Evolutionary conservation across 2,329 filamentous ascomycete genomes (phyloP), one percentile per base, ranked within the genome.

Genomic region (Phoma sp.): DNA sequence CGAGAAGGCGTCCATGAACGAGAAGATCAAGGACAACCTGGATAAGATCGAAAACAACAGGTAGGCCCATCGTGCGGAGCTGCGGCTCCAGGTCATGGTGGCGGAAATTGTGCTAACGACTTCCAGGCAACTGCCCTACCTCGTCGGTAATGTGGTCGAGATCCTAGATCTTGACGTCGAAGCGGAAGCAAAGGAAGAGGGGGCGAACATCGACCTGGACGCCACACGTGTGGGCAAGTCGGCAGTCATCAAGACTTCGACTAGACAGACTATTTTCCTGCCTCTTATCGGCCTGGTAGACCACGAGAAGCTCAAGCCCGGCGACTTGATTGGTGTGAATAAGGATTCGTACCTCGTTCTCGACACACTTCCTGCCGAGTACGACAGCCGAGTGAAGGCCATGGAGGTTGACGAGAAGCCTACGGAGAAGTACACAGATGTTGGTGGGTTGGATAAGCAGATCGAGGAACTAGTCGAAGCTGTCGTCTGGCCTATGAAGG

Each of bases 351-450:
- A 99, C 75, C 87, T 99, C 32, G 91, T 99, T 62, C 84, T 99
- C 53, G 96, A 99, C 74, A 99, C 95, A 23, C 83, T 99, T 63
- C 95, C 95, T 1, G 95, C 95, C 41, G 96, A 99, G 77, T 99
- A 99, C 73, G 95, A 99, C 74, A 98, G 93, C 79, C 87, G 95
- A 76, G 95, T 99, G 64, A 99, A 99, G 82, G 96, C 96, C 32
- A 99, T 99, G 95, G 96, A 99, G 81, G 95, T 99, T 7, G 95
- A 99, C 70, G 96, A 99, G 84, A 99, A 99, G 83, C 96, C 95
- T 8, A 98, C 93, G 35, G 95, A 99, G 79, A 96, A 98, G 79
- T 99, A 99, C 80, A 95, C 89, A 49, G 95, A 99, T 79, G 96
- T 99, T 11, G 95, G 95, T 79, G 95, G 95, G 46, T 78, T 99